These are phyloP conservation scores for Spatholobus suberectus DNA, from an alignment of 306 rosid species.

Conservation along the genomic window DNA sequence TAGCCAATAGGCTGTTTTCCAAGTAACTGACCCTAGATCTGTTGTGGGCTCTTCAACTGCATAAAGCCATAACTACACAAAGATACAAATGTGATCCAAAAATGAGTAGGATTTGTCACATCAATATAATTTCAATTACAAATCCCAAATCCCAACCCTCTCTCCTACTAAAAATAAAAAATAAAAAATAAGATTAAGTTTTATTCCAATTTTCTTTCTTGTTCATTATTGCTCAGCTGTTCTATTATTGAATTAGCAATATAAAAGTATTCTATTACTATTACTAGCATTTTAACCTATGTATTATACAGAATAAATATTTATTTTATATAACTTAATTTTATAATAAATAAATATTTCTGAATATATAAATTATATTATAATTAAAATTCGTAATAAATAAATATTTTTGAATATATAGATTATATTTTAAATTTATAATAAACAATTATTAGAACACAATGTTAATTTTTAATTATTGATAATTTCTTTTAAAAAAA, in stretches of 20 bases:
- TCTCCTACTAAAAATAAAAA: not conserved
- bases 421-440: too few relatives aligned
- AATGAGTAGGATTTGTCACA: not conserved
- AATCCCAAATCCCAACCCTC: not conserved
- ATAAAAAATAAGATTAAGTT: not conserved
- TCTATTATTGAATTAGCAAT: not conserved
- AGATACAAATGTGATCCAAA: not conserved
- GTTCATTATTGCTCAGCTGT: not conserved
- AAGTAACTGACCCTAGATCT: not conserved
- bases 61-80: not conserved
- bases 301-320: too few relatives aligned
- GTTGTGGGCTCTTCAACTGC: slow-evolving; percentile 13
- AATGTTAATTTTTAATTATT: too few relatives aligned
- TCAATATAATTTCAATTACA: slow-evolving; percentile 22
- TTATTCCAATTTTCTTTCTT: not conserved
- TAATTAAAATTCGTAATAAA: too few relatives aligned
- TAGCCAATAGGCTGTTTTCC: not conserved
- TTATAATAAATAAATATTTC: too few relatives aligned
- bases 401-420: too few relatives aligned
- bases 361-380: too few relatives aligned
- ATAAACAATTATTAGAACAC: too few relatives aligned
- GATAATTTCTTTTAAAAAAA: too few relatives aligned
- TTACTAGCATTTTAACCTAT: too few relatives aligned
- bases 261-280: slow-evolving; percentile 1
- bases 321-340: too few relatives aligned